Evolutionary conservation across 106 monocot species (phyloP).

Genomic region (Dactylorhiza incarnata): DNA sequence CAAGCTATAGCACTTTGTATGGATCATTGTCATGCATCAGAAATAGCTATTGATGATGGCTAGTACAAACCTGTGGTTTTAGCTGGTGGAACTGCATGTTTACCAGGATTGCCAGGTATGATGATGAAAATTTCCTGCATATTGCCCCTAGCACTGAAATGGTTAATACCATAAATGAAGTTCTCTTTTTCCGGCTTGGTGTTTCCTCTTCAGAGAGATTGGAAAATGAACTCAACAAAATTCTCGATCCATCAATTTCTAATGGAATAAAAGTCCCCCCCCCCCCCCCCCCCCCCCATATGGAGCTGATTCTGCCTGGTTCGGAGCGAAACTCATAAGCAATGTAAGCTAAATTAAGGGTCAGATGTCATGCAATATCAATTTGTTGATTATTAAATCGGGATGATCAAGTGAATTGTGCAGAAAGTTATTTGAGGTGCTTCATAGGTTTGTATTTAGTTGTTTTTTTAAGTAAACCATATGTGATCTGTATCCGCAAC

Average conservation of each 20-base stretch:
- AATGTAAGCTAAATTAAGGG: slow-evolving; percentile 51
- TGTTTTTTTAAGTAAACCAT: no score
- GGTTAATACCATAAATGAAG: no score
- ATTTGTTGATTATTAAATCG: background rate
- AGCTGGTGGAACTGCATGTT: slow-evolving; percentile 82
- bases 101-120: slow-evolving; percentile 83
- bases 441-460: background rate
- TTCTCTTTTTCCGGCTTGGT: no score
- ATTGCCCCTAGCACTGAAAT: no score
- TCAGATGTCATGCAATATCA: background rate
- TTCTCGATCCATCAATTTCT: slow-evolving; percentile 54
- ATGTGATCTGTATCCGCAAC: no score
- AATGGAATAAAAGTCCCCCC: slow-evolving; percentile 87
- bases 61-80: slow-evolving; percentile 91
- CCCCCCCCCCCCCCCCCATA: slow-evolving; percentile 51
- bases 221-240: slow-evolving; percentile 59
- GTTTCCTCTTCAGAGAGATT: slow-evolving; percentile 54
- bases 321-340: slow-evolving; percentile 80
- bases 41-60: slow-evolving; percentile 42
- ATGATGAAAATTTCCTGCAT: background rate
- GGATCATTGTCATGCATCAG: slow-evolving; percentile 70
- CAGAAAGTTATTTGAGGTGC: background rate
- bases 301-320: slow-evolving; percentile 89
- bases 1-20: slow-evolving; percentile 80
- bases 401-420: background rate